A percentile compares a stretch with the other conserved stretches of the same genome.
phyloP scores from a whole-genome alignment of 2,329 filamentous ascomycete genomes.

The Neonectria ditissima region DNA sequence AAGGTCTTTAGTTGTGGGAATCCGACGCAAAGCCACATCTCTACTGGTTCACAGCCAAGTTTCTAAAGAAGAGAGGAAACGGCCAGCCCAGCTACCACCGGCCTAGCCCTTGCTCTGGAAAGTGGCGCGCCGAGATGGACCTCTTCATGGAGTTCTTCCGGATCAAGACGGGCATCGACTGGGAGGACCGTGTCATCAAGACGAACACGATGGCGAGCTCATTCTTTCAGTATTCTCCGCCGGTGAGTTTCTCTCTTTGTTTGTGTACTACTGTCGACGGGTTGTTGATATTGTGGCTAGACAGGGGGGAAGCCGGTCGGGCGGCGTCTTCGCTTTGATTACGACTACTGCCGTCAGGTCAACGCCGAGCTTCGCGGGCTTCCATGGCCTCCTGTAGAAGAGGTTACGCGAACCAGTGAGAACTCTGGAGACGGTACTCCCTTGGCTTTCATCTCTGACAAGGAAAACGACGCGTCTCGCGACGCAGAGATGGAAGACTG shows the following conservation, averaged over 20 bases:
- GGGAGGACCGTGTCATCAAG: slow-evolving; percentile 65
- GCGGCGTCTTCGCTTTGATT: slow-evolving; percentile 47
- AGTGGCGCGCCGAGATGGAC: slow-evolving; percentile 58
- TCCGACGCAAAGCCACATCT: slow-evolving; percentile 68
- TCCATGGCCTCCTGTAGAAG: slow-evolving; percentile 40
- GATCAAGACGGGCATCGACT: slow-evolving; percentile 67
- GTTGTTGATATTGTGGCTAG: slow-evolving; percentile 37
- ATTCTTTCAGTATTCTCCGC: slow-evolving; percentile 60
- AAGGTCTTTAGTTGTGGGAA: slow-evolving; percentile 72
- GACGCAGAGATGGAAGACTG: not conserved
- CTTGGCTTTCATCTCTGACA: slow-evolving; percentile 1
- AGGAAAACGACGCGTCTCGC: not conserved
- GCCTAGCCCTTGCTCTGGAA: slow-evolving; percentile 52
- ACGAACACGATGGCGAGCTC: slow-evolving; percentile 47
- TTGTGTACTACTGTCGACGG: not conserved
- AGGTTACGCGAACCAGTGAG: not conserved
- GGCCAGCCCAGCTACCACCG: slow-evolving; percentile 52
- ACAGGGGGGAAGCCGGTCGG: slow-evolving; percentile 54
- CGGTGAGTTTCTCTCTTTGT: slow-evolving; percentile 52
- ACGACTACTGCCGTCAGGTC: slow-evolving; percentile 50
- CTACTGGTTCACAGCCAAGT: slow-evolving; percentile 71
- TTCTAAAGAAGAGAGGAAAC: slow-evolving; percentile 56
- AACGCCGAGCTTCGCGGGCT: slow-evolving; percentile 49
- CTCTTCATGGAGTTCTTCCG: slow-evolving; percentile 69
- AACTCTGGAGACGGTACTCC: slow-evolving; percentile 4